A percentile compares a stretch with the other conserved stretches of the same genome.
Evolutionary conservation across 164 flowering plant genomes (phyloP).

Genomic region (Umbilicus rupestris): DNA sequence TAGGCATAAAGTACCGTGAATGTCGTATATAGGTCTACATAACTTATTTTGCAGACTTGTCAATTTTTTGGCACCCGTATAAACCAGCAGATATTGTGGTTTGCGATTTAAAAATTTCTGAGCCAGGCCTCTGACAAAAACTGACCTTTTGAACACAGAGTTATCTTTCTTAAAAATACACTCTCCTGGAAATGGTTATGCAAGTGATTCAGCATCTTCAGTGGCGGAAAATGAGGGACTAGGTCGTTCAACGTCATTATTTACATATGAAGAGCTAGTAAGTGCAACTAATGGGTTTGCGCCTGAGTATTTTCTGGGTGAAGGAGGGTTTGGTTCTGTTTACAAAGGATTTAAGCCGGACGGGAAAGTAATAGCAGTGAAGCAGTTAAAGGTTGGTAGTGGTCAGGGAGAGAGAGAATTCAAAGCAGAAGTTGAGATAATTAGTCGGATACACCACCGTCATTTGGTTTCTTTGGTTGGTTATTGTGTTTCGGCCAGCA

Average conservation of each 20-base stretch:
- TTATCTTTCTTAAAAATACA: slow-evolving; percentile 23
- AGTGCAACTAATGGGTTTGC: slow-evolving; percentile 72
- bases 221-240: slow-evolving; percentile 51
- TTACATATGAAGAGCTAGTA: slow-evolving; percentile 54
- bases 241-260: slow-evolving; percentile 63
- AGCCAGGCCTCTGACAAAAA: slow-evolving; percentile 8
- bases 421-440: slow-evolving; percentile 69
- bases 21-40: not conserved
- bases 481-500: slow-evolving; percentile 61
- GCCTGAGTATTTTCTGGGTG: slow-evolving; percentile 58
- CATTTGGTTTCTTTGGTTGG: slow-evolving; percentile 91
- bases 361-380: slow-evolving; percentile 81
- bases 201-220: slow-evolving; percentile 26
- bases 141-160: slow-evolving; percentile 22
- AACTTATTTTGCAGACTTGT: not conserved
- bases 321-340: slow-evolving; percentile 90
- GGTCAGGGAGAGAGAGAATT: slow-evolving; percentile 84
- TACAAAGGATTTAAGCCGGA: slow-evolving; percentile 63
- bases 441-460: slow-evolving; percentile 67
- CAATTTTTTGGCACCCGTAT: not conserved
- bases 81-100: not conserved
- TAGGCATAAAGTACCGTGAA: no score
- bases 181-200: slow-evolving; percentile 39
- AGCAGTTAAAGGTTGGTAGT: slow-evolving; percentile 73
- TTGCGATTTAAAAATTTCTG: not conserved